Evolutionary conservation across 2,329 filamentous ascomycete species (phyloP).

Genomic region (Alternaria alternata): DNA sequence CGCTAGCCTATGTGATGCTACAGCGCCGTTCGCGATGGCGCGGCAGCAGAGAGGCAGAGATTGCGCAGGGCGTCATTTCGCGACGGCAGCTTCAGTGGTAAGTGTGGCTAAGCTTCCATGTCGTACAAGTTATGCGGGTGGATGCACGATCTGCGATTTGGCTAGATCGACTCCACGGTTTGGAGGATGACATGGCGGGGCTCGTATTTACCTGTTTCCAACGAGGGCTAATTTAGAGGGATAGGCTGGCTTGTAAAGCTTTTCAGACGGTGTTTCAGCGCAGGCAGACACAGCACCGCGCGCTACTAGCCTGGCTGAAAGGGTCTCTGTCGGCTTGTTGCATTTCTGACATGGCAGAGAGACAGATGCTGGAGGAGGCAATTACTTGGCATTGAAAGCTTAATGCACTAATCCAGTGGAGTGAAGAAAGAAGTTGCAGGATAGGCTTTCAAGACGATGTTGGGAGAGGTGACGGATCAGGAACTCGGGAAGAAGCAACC

Average conservation of each 20-base stretch:
- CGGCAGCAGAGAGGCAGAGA: constrained; percentile 39
- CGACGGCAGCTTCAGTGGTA: constrained; percentile 70
- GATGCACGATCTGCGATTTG: constrained; percentile 16
- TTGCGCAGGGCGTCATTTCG: constrained; percentile 59
- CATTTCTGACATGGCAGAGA: constrained; percentile 39
- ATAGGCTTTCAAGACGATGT: constrained; percentile 1
- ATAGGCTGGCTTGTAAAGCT: constrained; percentile 72
- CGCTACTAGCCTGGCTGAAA: constrained; percentile 73
- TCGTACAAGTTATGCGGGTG: constrained; percentile 32
- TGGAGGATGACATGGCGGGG: constrained; percentile 29
- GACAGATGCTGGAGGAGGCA: constrained; percentile 40
- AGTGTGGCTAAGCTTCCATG: constrained; percentile 49
- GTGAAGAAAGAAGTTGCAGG: background rate
- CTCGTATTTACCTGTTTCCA: constrained; percentile 18
- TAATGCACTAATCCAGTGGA: background rate
- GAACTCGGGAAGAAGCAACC: constrained; percentile 15
- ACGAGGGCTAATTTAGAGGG: constrained; percentile 26
- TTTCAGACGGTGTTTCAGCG: constrained; percentile 72
- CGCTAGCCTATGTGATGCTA: constrained; percentile 70
- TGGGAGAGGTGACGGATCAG: constrained; percentile 2
- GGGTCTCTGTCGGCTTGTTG: constrained; percentile 40
- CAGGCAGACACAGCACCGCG: constrained; percentile 74
- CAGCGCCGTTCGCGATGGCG: constrained; percentile 61
- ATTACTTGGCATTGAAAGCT: constrained; percentile 20
- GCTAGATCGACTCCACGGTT: constrained; percentile 21